phyloP scores from a whole-genome alignment of 2,329 filamentous ascomycete species.

The Paecilomyces variotii region DNA sequence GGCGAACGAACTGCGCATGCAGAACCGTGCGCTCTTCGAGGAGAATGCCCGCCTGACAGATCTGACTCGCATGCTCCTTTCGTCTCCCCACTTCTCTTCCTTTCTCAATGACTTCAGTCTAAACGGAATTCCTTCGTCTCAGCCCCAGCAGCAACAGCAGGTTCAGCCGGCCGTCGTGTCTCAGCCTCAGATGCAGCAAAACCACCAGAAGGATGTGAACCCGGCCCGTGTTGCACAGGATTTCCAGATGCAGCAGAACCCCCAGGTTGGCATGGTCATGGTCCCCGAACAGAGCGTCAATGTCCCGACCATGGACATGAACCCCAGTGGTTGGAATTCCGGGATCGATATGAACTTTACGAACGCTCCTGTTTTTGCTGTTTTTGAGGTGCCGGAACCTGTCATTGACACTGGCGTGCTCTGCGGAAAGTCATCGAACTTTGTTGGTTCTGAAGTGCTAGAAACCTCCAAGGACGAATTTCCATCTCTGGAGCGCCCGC shows the following conservation, averaged over 20 bases:
- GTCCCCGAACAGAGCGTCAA: constrained; percentile 73
- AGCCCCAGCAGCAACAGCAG: constrained; percentile 30
- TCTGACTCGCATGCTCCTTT: constrained; percentile 71
- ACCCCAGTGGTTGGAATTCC: constrained; percentile 36
- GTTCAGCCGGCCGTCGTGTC: constrained; percentile 32
- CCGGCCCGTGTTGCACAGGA: constrained; percentile 48
- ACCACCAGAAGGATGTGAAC: constrained; percentile 59
- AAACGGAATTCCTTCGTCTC: constrained; percentile 42
- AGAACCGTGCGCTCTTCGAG: constrained; percentile 74
- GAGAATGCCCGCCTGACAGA: constrained; percentile 77
- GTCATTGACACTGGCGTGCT: constrained; percentile 52
- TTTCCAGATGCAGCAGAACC: constrained; percentile 53
- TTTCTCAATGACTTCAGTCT: constrained; percentile 65
- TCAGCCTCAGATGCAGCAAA: constrained; percentile 36
- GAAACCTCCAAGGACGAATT: constrained; percentile 44
- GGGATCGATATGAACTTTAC: constrained; percentile 38
- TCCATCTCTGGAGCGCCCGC: constrained; percentile 39
- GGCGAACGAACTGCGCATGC: constrained; percentile 66
- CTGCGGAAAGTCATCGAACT: constrained; percentile 61
- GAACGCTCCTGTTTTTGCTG: constrained; percentile 52
- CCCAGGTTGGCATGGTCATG: constrained; percentile 67
- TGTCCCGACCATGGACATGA: constrained; percentile 61
- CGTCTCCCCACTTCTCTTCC: constrained; percentile 72
- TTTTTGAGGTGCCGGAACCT: constrained; percentile 62
- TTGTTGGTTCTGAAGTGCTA: constrained; percentile 35